Evolutionary conservation across 2,329 filamentous ascomycete genomes (phyloP), one percentile per base, ranked within the genome.

Genomic region (Orbilia quercus): DNA sequence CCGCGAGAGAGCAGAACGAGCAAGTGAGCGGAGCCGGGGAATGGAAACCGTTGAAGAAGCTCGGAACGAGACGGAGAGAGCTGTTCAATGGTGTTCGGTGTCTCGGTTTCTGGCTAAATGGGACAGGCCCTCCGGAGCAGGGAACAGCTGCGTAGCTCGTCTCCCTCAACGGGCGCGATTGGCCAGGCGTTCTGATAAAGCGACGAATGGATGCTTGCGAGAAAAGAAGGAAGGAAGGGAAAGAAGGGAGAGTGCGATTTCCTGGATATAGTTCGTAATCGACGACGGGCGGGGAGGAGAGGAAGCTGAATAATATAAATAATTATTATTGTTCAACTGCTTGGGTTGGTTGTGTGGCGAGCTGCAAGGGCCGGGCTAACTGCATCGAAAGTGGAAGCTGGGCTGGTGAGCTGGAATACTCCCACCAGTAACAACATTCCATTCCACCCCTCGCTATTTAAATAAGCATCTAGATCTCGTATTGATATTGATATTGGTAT

Each of bases 21-120:
- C 2, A 7, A 47, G 22, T 25, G n/a, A 57, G 36, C 9, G 16
- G 25, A 20, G 16, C 20, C 9, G 38, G 31, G 25, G 36, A n/a
- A n/a, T 7, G 2, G 11, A 38, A 7, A 22, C 14, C 31, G 23
- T 31, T 25, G 45, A 48, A 48, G 53, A 45, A 57, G 48, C n/a
- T 38, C 63, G 63, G 63, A 67, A 67, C 53, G 54, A 59, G 63
- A 67, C 63, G 63, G 63, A 67, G 40, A 34, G 31, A 36, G 50
- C 1, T n/a, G n/a, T n/a, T 7, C 38, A 28, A 25, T n/a, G 11
- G 18, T 18, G 28, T 31, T 31, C 23, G 55, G 16, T 50, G 20
- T 31, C 18, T 16, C 22, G 23, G 40, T 28, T 67, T 67, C 63
- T 67, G 63, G 63, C 63, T 67, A 67, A 67, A 67, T 67, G 57